A percentile compares a stretch with the other conserved stretches of the same genome.
phyloP scores from a whole-genome alignment of 2,329 filamentous ascomycete species.

The Plenodomus lindquistii region DNA sequence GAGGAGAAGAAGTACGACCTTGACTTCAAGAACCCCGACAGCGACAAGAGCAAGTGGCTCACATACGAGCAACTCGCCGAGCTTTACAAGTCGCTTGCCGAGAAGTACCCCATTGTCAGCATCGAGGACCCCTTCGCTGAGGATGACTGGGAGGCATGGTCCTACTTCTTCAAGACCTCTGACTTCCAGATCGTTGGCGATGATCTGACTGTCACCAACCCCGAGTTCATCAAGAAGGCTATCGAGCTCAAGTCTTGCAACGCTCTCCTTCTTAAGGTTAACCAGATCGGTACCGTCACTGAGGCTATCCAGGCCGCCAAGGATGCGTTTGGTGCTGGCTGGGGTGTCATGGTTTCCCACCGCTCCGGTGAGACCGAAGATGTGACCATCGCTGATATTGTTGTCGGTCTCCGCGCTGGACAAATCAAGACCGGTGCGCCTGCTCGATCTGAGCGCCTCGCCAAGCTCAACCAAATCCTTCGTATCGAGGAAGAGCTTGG shows the following conservation, averaged over 20 bases:
- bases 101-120: slow-evolving; percentile 98
- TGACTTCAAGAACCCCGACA: slow-evolving; percentile 99
- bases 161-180: slow-evolving; percentile 99
- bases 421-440: slow-evolving; percentile 74
- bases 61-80: slow-evolving; percentile 96
- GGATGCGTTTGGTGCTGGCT: slow-evolving; percentile 90
- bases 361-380: slow-evolving; percentile 99
- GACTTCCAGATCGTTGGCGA: slow-evolving; percentile 99
- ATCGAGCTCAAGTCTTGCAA: slow-evolving; percentile 99
- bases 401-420: slow-evolving; percentile 91
- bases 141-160: slow-evolving; percentile 99
- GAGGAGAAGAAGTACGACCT: slow-evolving; percentile 99
- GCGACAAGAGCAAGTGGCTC: slow-evolving; percentile 95
- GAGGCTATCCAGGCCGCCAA: slow-evolving; percentile 99
- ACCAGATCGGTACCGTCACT: slow-evolving; percentile 98
- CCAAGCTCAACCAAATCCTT: slow-evolving; percentile 99
- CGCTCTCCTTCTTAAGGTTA: slow-evolving; percentile 97
- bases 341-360: slow-evolving; percentile 99
- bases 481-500: slow-evolving; percentile 97
- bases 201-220: slow-evolving; percentile 99
- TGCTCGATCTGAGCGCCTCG: slow-evolving; percentile 93
- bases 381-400: slow-evolving; percentile 98
- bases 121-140: slow-evolving; percentile 99
- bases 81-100: slow-evolving; percentile 81
- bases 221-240: slow-evolving; percentile 98